Evolutionary conservation across 1,284 basidiomycete genomes (phyloP).

Genomic region (Ceratobasidium sp.): DNA sequence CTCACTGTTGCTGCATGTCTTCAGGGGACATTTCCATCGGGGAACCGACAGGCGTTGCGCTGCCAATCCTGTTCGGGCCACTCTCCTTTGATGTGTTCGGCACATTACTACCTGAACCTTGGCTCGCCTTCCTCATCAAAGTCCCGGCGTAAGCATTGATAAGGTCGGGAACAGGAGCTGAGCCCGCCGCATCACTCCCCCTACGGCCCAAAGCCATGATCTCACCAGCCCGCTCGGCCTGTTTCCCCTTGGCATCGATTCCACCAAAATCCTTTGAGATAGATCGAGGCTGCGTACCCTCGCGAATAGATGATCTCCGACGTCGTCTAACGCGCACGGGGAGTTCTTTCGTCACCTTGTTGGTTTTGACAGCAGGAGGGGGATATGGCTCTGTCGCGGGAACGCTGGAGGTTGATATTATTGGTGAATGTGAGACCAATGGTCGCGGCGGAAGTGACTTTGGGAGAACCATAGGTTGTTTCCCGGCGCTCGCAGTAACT

Average conservation of each 20-base stretch:
- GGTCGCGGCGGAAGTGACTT: background rate
- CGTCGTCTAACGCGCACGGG: background rate
- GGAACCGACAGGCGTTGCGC: conserved; percentile 3
- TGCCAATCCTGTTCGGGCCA: background rate
- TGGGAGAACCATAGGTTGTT: background rate
- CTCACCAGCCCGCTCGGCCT: conserved; percentile 24
- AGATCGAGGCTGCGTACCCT: conserved; percentile 14
- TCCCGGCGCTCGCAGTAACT: background rate
- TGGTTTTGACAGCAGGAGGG: background rate
- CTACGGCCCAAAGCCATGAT: conserved; percentile 20
- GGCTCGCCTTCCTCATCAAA: conserved; percentile 34
- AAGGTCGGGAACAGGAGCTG: background rate
- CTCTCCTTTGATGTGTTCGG: background rate
- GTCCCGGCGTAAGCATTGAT: background rate
- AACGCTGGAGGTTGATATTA: background rate
- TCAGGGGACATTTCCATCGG: conserved; percentile 19
- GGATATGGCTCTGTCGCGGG: background rate
- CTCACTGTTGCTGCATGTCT: background rate
- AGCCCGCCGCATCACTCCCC: background rate
- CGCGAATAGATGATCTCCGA: background rate
- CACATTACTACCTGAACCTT: background rate
- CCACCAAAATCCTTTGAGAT: conserved; percentile 37
- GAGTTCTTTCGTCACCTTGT: conserved; percentile 7
- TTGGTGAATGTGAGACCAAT: background rate
- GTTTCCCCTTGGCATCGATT: conserved; percentile 36